A percentile compares a stretch with the other conserved stretches of the same genome.
Conservation (phyloP, 345 rosid genomes). For the Brassica rapa region DNA sequence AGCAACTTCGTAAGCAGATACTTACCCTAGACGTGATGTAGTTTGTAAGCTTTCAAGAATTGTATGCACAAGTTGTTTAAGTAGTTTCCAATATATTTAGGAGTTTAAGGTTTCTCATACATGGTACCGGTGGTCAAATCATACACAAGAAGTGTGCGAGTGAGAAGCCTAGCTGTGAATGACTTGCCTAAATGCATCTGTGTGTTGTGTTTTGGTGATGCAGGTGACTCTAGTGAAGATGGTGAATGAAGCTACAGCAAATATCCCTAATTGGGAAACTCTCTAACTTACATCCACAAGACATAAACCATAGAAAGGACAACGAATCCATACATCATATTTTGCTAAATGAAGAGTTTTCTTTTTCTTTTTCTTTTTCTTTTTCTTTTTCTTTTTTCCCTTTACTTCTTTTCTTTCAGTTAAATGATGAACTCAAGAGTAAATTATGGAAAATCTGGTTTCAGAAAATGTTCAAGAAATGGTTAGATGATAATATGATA, state of each 20-base stretch:
- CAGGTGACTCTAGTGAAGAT: constrained; percentile 83
- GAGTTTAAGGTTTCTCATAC: background rate
- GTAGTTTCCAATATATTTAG: background rate
- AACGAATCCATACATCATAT: constrained; percentile 15
- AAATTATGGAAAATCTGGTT: constrained; percentile 31
- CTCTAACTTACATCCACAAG: constrained; percentile 30
- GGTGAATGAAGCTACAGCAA: constrained; percentile 84
- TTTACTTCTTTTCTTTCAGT: background rate
- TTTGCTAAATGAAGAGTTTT: background rate
- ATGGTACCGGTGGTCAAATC: background rate
- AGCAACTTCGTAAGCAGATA: constrained; percentile 1
- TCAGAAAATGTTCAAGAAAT: constrained; percentile 12
- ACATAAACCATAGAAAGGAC: constrained; percentile 15
- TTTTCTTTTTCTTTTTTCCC: background rate
- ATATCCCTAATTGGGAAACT: constrained; percentile 70
- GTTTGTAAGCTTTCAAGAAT: background rate
- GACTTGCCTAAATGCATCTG: background rate
- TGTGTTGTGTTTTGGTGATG: constrained; percentile 27
- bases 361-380: too few relatives aligned
- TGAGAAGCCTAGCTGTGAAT: background rate
- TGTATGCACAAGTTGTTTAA: constrained; percentile 1
- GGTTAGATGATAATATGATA: background rate
- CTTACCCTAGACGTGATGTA: background rate
- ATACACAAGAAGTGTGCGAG: too few relatives aligned
- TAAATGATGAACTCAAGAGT: constrained; percentile 7